A percentile compares a stretch with the other conserved stretches of the same genome.
These are phyloP conservation scores for Tolypocladium sp. DNA, from an alignment of 2,329 filamentous ascomycete genomes.

Conservation along the genomic window DNA sequence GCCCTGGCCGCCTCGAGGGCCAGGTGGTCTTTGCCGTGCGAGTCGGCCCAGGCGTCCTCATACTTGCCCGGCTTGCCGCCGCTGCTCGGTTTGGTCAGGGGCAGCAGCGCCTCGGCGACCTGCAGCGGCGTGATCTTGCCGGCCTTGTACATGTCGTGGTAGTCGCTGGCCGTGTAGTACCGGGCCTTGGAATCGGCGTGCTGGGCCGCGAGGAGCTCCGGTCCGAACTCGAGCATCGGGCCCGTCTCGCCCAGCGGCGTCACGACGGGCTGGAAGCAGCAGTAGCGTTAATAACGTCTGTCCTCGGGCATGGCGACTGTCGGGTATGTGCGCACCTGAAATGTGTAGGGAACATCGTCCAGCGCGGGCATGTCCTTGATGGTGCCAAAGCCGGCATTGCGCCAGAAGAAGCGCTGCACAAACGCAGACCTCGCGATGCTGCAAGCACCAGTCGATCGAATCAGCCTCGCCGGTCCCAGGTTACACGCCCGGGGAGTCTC, in stretches of 20 bases:
- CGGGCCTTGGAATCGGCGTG: slow-evolving; percentile 33
- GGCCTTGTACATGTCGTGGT: slow-evolving; percentile 63
- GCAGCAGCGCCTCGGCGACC: slow-evolving; percentile 62
- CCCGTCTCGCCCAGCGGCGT: slow-evolving; percentile 35
- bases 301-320: background rate
- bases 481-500: background rate
- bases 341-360: slow-evolving; percentile 32
- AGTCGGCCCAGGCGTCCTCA: slow-evolving; percentile 64
- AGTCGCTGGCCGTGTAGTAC: slow-evolving; percentile 67
- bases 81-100: slow-evolving; percentile 55
- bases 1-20: slow-evolving; percentile 60
- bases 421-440: slow-evolving; percentile 52
- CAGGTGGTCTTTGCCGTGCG: slow-evolving; percentile 44
- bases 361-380: slow-evolving; percentile 38
- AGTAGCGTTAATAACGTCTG: background rate
- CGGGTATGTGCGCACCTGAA: slow-evolving; percentile 31
- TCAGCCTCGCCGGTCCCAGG: background rate
- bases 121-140: slow-evolving; percentile 62
- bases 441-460: background rate
- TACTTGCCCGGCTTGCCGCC: slow-evolving; percentile 45
- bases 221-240: slow-evolving; percentile 29
- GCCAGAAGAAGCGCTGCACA: slow-evolving; percentile 59
- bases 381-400: slow-evolving; percentile 50
- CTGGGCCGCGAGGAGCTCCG: slow-evolving; percentile 29
- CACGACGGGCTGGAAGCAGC: slow-evolving; percentile 39